These are phyloP conservation scores for Carex arenaria DNA, from an alignment of 202 grass and related monocot genomes.

Conservation along the genomic window DNA sequence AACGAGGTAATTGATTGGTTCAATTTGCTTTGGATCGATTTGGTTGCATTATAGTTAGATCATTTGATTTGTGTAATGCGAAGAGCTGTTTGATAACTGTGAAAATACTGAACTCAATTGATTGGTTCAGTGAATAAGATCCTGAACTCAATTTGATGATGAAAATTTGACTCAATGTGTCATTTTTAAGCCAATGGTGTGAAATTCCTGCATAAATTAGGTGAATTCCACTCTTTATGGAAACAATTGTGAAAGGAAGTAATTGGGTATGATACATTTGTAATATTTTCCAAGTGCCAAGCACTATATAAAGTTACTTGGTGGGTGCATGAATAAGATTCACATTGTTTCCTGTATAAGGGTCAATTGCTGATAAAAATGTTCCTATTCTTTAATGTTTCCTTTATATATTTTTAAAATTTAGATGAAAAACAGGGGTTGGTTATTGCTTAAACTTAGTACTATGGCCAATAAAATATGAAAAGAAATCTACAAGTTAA, in stretches of 20 bases:
- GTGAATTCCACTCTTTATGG: not conserved
- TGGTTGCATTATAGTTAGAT: not conserved
- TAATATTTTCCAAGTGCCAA: not conserved
- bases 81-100: not conserved
- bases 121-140: no score
- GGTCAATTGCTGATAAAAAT: not conserved
- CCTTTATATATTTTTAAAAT: not conserved
- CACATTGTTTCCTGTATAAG: not conserved
- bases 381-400: not conserved
- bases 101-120: not conserved
- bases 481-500: not conserved
- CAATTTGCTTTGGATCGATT: not conserved
- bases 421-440: not conserved
- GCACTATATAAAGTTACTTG: not conserved
- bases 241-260: not conserved
- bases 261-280: not conserved
- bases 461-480: not conserved
- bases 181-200: not conserved
- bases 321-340: constrained; percentile 2
- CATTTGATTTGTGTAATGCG: not conserved
- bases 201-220: not conserved
- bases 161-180: not conserved
- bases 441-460: not conserved
- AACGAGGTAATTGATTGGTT: constrained; percentile 33
- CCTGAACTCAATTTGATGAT: not conserved